Conservation (phyloP, 305 asterid species). For the Fraxinus ornus region DNA sequence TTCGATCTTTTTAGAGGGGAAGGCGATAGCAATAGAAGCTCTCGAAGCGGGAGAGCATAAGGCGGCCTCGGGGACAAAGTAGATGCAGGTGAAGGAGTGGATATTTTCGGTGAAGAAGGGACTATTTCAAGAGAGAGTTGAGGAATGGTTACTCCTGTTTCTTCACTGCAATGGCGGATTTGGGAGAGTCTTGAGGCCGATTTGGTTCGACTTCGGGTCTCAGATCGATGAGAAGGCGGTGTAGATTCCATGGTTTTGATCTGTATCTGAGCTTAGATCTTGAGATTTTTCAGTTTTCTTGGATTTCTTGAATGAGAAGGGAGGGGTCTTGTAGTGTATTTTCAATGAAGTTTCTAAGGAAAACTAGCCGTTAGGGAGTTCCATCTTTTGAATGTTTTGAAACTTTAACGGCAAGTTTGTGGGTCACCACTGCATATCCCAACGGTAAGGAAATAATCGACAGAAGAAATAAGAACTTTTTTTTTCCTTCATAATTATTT, state of each 20-base stretch:
- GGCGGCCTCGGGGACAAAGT: conserved; percentile 57
- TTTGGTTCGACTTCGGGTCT: conserved; percentile 51
- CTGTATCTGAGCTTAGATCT: conserved; percentile 8
- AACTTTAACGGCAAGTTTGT: conserved; percentile 20
- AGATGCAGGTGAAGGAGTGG: conserved; percentile 50
- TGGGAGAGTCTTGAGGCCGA: conserved; percentile 66
- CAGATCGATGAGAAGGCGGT: conserved; percentile 47
- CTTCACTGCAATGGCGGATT: conserved; percentile 56
- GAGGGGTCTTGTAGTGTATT: background rate
- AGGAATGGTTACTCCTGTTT: conserved; percentile 44
- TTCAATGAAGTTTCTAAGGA: conserved; percentile 15
- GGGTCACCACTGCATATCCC: conserved; percentile 18
- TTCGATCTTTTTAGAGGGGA: conserved; percentile 60
- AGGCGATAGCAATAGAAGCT: conserved; percentile 64
- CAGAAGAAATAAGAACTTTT: background rate
- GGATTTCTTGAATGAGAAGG: conserved; percentile 18
- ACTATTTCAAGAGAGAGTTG: conserved; percentile 66
- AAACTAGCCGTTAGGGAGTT: conserved; percentile 47
- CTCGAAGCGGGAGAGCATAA: conserved; percentile 52
- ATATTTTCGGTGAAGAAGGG: conserved; percentile 54
- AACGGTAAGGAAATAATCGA: conserved; percentile 31
- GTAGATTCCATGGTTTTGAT: conserved; percentile 49
- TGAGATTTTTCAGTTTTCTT: conserved; percentile 6
- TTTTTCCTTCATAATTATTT: no score
- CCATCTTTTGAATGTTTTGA: conserved; percentile 21